Evolutionary conservation across 345 rosid species (phyloP).

Genomic region (Psidium friedrichsthalianum): DNA sequence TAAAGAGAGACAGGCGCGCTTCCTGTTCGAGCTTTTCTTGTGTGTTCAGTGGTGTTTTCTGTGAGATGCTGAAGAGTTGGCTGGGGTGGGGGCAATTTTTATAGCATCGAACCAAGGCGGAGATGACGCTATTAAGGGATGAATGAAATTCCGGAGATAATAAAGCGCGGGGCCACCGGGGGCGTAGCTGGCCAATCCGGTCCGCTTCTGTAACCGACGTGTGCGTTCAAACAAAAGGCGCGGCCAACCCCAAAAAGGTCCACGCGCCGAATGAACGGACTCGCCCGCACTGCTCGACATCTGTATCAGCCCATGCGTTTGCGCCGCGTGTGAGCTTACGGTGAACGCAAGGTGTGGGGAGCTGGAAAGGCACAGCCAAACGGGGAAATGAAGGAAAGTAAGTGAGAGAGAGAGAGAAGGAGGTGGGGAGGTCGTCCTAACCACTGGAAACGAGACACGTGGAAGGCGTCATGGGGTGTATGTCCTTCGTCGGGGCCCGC

Average conservation of each 20-base stretch:
- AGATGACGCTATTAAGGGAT: conserved; percentile 16
- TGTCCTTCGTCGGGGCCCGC: conserved; percentile 9
- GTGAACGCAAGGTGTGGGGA: neutral
- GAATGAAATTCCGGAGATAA: neutral
- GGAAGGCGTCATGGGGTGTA: conserved; percentile 1
- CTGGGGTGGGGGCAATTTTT: neutral
- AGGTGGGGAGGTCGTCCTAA: neutral
- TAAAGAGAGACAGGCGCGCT: neutral
- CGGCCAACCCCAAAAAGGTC: neutral
- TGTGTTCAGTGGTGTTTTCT: neutral
- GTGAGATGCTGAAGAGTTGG: neutral
- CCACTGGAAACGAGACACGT: conserved; percentile 5
- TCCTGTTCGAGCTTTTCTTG: neutral
- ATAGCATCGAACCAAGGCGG: conserved; percentile 26
- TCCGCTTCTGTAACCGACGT: conserved; percentile 18
- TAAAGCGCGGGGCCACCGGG: neutral
- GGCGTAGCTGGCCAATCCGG: neutral
- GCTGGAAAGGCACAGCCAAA: conserved; percentile 1
- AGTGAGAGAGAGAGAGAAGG: neutral
- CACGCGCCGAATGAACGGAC: neutral
- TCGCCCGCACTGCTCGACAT: neutral
- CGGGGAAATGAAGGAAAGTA: neutral
- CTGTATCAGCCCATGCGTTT: neutral
- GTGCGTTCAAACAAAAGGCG: neutral
- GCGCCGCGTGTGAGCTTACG: neutral